Conservation (phyloP, 1,284 basidiomycete genomes). For the Papiliotrema nemorosa region DNA sequence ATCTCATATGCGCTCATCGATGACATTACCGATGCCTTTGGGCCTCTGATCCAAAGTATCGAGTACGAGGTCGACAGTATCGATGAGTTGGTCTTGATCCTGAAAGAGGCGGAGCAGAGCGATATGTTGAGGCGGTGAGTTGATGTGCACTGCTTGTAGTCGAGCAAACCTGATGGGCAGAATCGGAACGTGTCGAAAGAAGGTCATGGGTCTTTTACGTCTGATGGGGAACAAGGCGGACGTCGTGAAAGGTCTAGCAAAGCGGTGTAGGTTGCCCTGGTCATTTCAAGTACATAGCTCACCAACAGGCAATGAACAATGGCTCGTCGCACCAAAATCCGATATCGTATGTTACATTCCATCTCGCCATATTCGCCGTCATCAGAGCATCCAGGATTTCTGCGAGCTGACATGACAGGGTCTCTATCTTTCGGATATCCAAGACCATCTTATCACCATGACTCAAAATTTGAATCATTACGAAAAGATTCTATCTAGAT, state of each 20-base stretch:
- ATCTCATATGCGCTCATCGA: slow-evolving; percentile 99
- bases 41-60: slow-evolving; percentile 95
- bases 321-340: slow-evolving; percentile 95
- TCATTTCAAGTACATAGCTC: not conserved
- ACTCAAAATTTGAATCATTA: slow-evolving; percentile 99
- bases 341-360: slow-evolving; percentile 70
- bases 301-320: slow-evolving; percentile 83
- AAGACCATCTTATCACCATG: slow-evolving; percentile 99
- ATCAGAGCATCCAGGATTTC: not conserved
- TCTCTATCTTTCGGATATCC: slow-evolving; percentile 89
- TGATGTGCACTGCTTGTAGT: not conserved
- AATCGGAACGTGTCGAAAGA: slow-evolving; percentile 97
- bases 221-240: slow-evolving; percentile 99
- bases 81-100: slow-evolving; percentile 93
- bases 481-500: slow-evolving; percentile 96
- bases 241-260: slow-evolving; percentile 97
- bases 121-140: slow-evolving; percentile 67
- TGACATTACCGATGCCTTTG: slow-evolving; percentile 99
- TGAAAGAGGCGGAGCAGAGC: slow-evolving; percentile 79
- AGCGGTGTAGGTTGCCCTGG: slow-evolving; percentile 58
- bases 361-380: slow-evolving; percentile 2
- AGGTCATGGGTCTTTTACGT: slow-evolving; percentile 93
- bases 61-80: slow-evolving; percentile 99
- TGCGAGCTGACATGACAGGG: slow-evolving; percentile 61
- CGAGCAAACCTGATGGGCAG: slow-evolving; percentile 49